phyloP scores from a whole-genome alignment of 1,139 yeast species.

The Pichia sp. region DNA sequence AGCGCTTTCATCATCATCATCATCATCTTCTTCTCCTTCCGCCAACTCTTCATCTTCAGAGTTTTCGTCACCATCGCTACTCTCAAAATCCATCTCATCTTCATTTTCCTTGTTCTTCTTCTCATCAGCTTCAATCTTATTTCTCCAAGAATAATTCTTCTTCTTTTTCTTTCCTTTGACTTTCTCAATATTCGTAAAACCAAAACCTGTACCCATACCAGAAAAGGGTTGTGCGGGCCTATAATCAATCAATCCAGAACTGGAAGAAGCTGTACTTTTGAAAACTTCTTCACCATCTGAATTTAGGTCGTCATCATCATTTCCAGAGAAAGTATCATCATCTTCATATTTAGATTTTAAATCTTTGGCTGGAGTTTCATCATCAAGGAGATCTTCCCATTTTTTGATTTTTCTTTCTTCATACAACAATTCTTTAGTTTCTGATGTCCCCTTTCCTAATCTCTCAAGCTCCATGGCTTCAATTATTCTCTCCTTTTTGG shows the following conservation, averaged over 20 bases:
- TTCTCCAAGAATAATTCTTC: constrained; percentile 51
- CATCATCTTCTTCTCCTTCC: constrained; percentile 15
- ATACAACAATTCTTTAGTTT: constrained; percentile 54
- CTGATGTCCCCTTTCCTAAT: constrained; percentile 64
- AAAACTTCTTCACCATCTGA: constrained; percentile 23
- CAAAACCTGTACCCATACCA: constrained; percentile 59
- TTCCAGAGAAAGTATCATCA: constrained; percentile 10
- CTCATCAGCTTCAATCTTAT: constrained; percentile 40
- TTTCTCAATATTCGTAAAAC: constrained; percentile 50
- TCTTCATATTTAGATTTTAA: background rate
- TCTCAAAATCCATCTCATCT: constrained; percentile 37
- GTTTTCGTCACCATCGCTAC: constrained; percentile 24
- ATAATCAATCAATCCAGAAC: constrained; percentile 60
- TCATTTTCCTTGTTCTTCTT: constrained; percentile 30
- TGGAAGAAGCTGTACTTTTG: constrained; percentile 16
- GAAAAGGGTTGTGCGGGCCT: constrained; percentile 43
- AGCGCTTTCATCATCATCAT: constrained; percentile 17
- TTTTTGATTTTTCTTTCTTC: constrained; percentile 61
- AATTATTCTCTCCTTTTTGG: constrained; percentile 59
- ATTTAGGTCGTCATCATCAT: constrained; percentile 9
- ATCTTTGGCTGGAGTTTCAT: background rate
- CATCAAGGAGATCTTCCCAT: constrained; percentile 43
- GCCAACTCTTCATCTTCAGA: constrained; percentile 13
- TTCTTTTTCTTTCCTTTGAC: constrained; percentile 27
- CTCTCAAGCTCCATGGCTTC: constrained; percentile 72